phyloP scores from a whole-genome alignment of 176 grass and related monocot species.

The Poa annua region DNA sequence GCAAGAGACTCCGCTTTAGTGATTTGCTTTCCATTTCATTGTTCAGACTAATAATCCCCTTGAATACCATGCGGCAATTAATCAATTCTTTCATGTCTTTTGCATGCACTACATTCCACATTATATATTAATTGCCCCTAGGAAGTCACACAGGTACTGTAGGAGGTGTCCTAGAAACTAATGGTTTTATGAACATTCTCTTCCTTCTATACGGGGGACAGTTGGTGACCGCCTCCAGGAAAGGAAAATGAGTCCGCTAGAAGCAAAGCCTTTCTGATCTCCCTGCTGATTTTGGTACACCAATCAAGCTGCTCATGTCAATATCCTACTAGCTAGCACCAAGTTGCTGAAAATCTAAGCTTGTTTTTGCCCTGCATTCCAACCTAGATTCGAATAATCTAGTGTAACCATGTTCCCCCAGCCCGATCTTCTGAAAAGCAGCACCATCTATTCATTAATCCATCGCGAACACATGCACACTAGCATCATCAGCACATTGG shows the following conservation, averaged over 20 bases:
- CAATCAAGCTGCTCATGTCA: background rate
- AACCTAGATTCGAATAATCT: conserved; percentile 37
- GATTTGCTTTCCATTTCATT: too few relatives aligned
- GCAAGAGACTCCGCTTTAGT: background rate
- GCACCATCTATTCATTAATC: background rate
- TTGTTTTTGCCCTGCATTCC: conserved; percentile 13
- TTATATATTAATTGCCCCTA: background rate
- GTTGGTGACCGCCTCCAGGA: conserved; percentile 15
- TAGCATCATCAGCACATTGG: too few relatives aligned
- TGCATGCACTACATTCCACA: background rate
- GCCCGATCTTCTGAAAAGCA: conserved; percentile 50
- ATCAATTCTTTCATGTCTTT: background rate
- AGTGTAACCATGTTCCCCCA: conserved; percentile 29
- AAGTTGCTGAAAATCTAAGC: conserved; percentile 5
- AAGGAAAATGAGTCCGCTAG: background rate
- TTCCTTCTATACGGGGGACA: conserved; percentile 9
- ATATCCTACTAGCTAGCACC: background rate
- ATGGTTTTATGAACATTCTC: background rate
- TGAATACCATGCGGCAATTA: background rate
- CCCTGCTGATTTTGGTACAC: conserved; percentile 5
- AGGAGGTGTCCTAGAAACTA: background rate
- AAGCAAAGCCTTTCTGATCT: conserved; percentile 2
- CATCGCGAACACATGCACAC: too few relatives aligned
- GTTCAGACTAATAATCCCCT: background rate
- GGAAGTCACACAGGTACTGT: too few relatives aligned